Percentiles rank a stretch among this genome's conserved stretches.
phyloP scores from a whole-genome alignment of 2,329 filamentous ascomycete genomes.

The Botrytis elliptica region DNA sequence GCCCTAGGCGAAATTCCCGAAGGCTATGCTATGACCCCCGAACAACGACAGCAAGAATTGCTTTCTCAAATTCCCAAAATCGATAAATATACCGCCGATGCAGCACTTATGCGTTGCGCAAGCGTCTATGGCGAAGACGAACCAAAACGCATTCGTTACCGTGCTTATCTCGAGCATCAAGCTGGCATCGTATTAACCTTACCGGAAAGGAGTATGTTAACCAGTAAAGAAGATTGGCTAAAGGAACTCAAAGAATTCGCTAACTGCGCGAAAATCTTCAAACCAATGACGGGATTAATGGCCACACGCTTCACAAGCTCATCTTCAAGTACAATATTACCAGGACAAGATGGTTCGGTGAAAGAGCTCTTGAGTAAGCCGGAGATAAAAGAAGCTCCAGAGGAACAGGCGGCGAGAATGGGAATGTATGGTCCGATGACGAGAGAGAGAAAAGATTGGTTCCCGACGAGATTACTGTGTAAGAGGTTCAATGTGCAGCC shows the following conservation, averaged over 20 bases:
- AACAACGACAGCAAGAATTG: conserved; percentile 59
- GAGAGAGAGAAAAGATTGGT: conserved; percentile 67
- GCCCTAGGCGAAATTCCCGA: conserved; percentile 72
- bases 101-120: conserved; percentile 64
- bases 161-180: conserved; percentile 74
- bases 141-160: conserved; percentile 76
- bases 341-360: conserved; percentile 36
- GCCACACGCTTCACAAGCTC: conserved; percentile 86
- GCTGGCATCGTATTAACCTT: conserved; percentile 60
- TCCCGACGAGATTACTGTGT: conserved; percentile 81
- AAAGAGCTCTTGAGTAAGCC: conserved; percentile 49
- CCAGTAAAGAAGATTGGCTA: conserved; percentile 70
- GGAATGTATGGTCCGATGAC: conserved; percentile 95
- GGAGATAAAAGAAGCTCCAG: conserved; percentile 66
- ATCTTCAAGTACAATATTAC: conserved; percentile 40
- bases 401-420: conserved; percentile 80
- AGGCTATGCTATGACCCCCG: conserved; percentile 61
- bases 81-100: conserved; percentile 64
- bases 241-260: conserved; percentile 75
- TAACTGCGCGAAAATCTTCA: conserved; percentile 76
- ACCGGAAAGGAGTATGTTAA: conserved; percentile 48
- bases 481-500: conserved; percentile 90
- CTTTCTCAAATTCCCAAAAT: conserved; percentile 61
- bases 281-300: conserved; percentile 89
- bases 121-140: conserved; percentile 80